Evolutionary conservation across 805 yeast genomes (phyloP).

Genomic region (Clavispora asparagi): DNA sequence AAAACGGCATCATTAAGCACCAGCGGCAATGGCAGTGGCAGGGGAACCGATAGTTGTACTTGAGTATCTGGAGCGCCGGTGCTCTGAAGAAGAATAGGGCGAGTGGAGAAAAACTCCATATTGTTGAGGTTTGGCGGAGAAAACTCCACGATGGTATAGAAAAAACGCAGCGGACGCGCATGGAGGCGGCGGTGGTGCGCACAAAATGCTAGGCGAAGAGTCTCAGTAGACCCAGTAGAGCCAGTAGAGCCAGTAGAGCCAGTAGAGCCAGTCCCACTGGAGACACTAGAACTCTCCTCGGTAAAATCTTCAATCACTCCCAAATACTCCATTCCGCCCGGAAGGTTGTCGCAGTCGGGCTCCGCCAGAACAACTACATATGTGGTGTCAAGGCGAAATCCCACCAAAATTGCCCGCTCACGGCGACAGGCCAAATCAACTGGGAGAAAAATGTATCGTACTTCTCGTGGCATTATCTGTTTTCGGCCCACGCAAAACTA

Average conservation of each 20-base stretch:
- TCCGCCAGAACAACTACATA: conserved; percentile 19
- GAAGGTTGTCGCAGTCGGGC: neutral
- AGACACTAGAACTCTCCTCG: neutral
- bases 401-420: conserved; percentile 14
- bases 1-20: conserved; percentile 25
- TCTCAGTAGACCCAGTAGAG: too few relatives aligned
- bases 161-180: neutral
- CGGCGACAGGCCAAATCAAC: conserved; percentile 19
- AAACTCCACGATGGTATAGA: conserved; percentile 35
- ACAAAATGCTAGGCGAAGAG: neutral
- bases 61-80: conserved; percentile 17
- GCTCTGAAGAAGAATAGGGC: conserved; percentile 66
- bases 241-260: too few relatives aligned
- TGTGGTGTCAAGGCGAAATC: conserved; percentile 19
- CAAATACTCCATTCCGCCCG: neutral
- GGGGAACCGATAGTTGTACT: neutral
- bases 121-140: conserved; percentile 65
- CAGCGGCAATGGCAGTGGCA: conserved; percentile 5
- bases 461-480: conserved; percentile 13
- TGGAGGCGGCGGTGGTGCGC: neutral
- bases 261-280: too few relatives aligned
- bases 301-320: neutral
- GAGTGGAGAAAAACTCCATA: conserved; percentile 71
- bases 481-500: conserved; percentile 22
- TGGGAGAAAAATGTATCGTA: conserved; percentile 31